Conservation (phyloP, 139 green algal genomes). For the Raphidocelis subcapitata region DNA sequence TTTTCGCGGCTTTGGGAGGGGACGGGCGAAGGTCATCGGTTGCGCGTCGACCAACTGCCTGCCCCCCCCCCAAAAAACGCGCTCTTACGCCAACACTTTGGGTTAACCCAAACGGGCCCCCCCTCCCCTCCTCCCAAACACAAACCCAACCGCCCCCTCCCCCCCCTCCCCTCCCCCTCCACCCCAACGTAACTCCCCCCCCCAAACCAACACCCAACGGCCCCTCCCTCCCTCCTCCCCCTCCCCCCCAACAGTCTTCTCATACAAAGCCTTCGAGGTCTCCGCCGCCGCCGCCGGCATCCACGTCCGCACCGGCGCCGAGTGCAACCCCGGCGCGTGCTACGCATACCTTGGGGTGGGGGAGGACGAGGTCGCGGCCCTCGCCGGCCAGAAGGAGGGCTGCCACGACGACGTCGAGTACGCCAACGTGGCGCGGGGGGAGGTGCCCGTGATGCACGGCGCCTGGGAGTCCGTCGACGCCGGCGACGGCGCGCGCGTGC, state of each 20-base stretch:
- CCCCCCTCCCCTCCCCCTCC: no score
- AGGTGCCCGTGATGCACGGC: background rate
- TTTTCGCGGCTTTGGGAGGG: no score
- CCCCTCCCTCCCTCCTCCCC: background rate
- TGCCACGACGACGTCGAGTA: constrained; percentile 74
- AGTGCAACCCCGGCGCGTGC: constrained; percentile 75
- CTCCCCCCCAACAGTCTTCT: constrained; percentile 29
- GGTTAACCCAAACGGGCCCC: no score
- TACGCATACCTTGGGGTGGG: constrained; percentile 63
- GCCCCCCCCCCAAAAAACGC: no score
- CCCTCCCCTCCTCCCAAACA: no score
- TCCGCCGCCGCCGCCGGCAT: constrained; percentile 61
- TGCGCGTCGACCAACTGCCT: no score
- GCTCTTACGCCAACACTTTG: no score
- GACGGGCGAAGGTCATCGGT: no score
- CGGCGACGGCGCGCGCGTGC: background rate
- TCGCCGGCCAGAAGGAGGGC: constrained; percentile 69
- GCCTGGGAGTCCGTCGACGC: background rate
- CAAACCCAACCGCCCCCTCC: no score
- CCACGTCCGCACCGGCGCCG: constrained; percentile 63
- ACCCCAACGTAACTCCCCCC: no score
- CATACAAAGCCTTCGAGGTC: constrained; percentile 59
- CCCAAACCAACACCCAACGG: no score
- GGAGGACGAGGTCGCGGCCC: constrained; percentile 55
- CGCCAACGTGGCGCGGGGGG: background rate